These are phyloP conservation scores for Cephaloascus fragrans DNA, from an alignment of 805 yeast genomes.

Conservation along the genomic window DNA sequence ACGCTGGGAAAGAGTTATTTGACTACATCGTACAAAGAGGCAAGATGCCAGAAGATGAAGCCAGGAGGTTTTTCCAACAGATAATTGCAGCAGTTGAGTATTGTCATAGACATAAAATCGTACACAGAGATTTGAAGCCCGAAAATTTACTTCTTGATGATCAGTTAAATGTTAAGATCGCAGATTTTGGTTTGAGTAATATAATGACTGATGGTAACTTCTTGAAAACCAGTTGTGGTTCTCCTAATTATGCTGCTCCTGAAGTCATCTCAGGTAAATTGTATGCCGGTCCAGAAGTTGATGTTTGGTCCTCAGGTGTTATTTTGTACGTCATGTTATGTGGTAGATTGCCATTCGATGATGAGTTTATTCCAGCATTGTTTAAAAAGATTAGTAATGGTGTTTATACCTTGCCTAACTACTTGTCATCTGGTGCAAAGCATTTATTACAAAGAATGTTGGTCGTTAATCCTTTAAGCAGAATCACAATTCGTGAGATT, in stretches of 20 bases:
- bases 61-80: constrained; percentile 89
- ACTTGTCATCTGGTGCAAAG: constrained; percentile 78
- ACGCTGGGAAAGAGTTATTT: constrained; percentile 91
- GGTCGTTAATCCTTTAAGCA: constrained; percentile 87
- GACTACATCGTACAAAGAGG: constrained; percentile 94
- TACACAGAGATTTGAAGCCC: constrained; percentile 93
- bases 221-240: constrained; percentile 89
- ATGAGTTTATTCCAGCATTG: constrained; percentile 88
- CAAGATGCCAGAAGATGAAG: constrained; percentile 85
- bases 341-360: constrained; percentile 93
- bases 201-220: constrained; percentile 98
- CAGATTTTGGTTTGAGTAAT: constrained; percentile 90
- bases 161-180: constrained; percentile 84
- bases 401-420: constrained; percentile 83
- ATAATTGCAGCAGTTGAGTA: constrained; percentile 94
- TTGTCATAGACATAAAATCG: constrained; percentile 94
- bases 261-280: constrained; percentile 91
- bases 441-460: constrained; percentile 78
- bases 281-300: constrained; percentile 97
- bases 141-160: constrained; percentile 88
- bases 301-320: constrained; percentile 97
- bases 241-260: constrained; percentile 97
- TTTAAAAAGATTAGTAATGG: constrained; percentile 91
- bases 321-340: constrained; percentile 92
- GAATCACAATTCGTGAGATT: constrained; percentile 87